Percentiles rank a stretch among this genome's conserved stretches.
Conservation (phyloP, 148 eudicot genomes). For the Vaccinium myrtillus region DNA sequence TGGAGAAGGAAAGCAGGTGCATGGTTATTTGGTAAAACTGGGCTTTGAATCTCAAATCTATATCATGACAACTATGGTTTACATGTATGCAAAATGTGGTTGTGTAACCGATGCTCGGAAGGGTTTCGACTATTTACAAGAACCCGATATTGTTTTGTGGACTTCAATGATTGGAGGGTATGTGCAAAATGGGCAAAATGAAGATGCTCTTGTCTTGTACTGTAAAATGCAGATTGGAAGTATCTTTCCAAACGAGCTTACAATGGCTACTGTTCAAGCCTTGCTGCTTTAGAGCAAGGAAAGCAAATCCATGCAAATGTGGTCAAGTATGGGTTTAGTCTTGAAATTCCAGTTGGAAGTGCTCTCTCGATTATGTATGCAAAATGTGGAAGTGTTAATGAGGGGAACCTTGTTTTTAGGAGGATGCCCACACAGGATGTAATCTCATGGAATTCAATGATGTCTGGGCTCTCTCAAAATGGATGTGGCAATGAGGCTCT, state of each 20-base stretch:
- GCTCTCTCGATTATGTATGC: constrained; percentile 65
- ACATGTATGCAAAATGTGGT: constrained; percentile 63
- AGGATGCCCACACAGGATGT: constrained; percentile 48
- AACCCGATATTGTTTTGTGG: constrained; percentile 64
- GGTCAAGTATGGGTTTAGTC: constrained; percentile 50
- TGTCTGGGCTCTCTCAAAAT: constrained; percentile 65
- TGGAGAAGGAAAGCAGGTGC: constrained; percentile 50
- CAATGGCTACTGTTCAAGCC: constrained; percentile 59
- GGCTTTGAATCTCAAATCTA: constrained; percentile 51
- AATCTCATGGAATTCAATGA: constrained; percentile 65
- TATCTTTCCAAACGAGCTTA: constrained; percentile 51
- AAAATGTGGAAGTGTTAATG: constrained; percentile 57
- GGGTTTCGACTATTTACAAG: constrained; percentile 50
- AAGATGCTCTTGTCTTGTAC: constrained; percentile 53
- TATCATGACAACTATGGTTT: constrained; percentile 48
- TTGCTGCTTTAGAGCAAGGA: constrained; percentile 66
- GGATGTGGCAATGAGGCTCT: constrained; percentile 51
- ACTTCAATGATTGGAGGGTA: constrained; percentile 70
- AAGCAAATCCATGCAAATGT: constrained; percentile 62
- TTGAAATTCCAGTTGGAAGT: constrained; percentile 47
- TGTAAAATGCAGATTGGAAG: constrained; percentile 52
- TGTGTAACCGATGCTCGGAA: constrained; percentile 48
- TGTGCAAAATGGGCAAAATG: constrained; percentile 50
- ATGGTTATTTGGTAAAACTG: constrained; percentile 46
- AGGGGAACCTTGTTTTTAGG: constrained; percentile 43